These are phyloP conservation scores for Pseudogymnoascus sp. DNA, from an alignment of 2,329 filamentous ascomycete genomes.

Conservation along the genomic window DNA sequence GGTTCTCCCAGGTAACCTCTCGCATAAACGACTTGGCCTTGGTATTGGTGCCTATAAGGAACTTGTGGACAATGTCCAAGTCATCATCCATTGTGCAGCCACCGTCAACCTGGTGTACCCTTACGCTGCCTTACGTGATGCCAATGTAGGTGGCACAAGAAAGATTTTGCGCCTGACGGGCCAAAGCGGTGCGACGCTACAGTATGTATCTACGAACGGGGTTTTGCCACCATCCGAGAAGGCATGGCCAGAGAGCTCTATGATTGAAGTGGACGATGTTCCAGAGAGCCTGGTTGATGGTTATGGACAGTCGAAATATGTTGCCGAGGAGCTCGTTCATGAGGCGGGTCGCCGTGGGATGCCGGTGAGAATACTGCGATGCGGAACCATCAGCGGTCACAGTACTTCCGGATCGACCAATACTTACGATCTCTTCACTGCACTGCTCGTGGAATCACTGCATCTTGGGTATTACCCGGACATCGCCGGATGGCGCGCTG, in stretches of 20 bases:
- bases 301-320: slow-evolving; percentile 76
- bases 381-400: slow-evolving; percentile 71
- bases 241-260: slow-evolving; percentile 62
- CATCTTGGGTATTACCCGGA: slow-evolving; percentile 62
- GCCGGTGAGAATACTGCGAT: slow-evolving; percentile 61
- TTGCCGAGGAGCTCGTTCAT: slow-evolving; percentile 64
- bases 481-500: slow-evolving; percentile 65
- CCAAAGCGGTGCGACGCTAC: slow-evolving; percentile 59
- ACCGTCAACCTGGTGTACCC: slow-evolving; percentile 76
- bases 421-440: slow-evolving; percentile 68
- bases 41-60: slow-evolving; percentile 55
- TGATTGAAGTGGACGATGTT: slow-evolving; percentile 59
- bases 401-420: slow-evolving; percentile 67
- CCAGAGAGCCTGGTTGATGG: slow-evolving; percentile 61
- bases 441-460: slow-evolving; percentile 67
- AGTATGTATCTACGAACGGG: slow-evolving; percentile 74
- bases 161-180: slow-evolving; percentile 66
- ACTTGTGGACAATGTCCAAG: slow-evolving; percentile 56
- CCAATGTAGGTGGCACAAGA: slow-evolving; percentile 71
- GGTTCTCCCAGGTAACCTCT: slow-evolving; percentile 64
- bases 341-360: slow-evolving; percentile 61
- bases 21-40: slow-evolving; percentile 59
- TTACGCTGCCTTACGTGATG: slow-evolving; percentile 63
- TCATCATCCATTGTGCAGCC: slow-evolving; percentile 69
- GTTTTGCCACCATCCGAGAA: slow-evolving; percentile 62